Conservation (phyloP, 2,329 filamentous ascomycete genomes). For the Diaporthe amygdali region DNA sequence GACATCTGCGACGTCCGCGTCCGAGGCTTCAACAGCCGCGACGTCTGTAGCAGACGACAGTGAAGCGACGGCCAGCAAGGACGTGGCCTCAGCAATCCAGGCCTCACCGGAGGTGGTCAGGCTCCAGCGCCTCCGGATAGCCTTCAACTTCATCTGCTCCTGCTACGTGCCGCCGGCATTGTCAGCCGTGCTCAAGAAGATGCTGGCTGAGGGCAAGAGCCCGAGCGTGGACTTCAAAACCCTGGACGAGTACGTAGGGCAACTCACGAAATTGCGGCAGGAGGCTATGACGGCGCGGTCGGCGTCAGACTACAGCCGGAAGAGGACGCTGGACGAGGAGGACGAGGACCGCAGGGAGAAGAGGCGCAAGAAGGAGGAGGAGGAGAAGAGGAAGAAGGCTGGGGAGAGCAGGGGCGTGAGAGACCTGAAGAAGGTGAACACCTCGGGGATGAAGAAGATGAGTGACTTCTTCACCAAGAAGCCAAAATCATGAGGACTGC, state of each 20-base stretch:
- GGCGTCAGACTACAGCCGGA: constrained; percentile 72
- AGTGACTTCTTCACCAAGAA: constrained; percentile 90
- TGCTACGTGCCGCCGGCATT: constrained; percentile 61
- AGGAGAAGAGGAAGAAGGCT: constrained; percentile 83
- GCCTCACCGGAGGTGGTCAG: constrained; percentile 54
- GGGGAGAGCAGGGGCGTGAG: constrained; percentile 76
- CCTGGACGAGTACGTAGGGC: constrained; percentile 71
- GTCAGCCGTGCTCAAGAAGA: constrained; percentile 45
- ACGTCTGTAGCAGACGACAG: constrained; percentile 47
- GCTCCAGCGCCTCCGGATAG: constrained; percentile 69
- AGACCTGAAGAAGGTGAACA: constrained; percentile 88
- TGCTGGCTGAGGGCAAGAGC: constrained; percentile 37
- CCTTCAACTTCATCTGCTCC: constrained; percentile 68
- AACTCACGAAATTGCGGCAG: constrained; percentile 70
- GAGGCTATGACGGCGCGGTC: constrained; percentile 75
- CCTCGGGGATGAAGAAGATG: constrained; percentile 94
- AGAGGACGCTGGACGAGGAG: constrained; percentile 71
- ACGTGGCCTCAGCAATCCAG: constrained; percentile 47
- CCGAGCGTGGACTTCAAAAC: constrained; percentile 68
- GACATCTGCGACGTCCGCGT: constrained; percentile 40
- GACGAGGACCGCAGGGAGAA: constrained; percentile 75
- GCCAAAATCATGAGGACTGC: constrained; percentile 26
- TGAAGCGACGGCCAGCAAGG: constrained; percentile 26
- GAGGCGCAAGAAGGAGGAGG: constrained; percentile 85
- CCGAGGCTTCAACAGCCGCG: constrained; percentile 50